Evolutionary conservation across 2,329 filamentous ascomycete species (phyloP), one percentile per base, ranked within the genome.

Genomic region (Clarireedia monteithiana): DNA sequence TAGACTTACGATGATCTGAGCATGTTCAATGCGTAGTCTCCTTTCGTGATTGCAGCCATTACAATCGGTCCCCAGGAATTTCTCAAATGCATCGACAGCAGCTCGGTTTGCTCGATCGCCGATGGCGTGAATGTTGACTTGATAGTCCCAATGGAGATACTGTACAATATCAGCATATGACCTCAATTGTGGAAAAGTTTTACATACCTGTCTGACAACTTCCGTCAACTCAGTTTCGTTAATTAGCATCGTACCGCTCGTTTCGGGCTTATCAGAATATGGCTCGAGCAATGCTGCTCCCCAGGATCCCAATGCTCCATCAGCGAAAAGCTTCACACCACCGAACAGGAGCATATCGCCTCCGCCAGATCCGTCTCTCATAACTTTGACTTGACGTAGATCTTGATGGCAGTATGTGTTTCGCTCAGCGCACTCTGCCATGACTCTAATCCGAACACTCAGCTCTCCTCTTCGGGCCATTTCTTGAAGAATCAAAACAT

Each of bases 101-200:
- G 81, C 73, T 26, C 84, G 77, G 66, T 86, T 87, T 15, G 85
- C 85, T 4, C 81, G 74, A 67, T 89, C 85, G 7, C 85, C 85
- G 57, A 88, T 88, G 48, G 84, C 85, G 67, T 88, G 85, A 58
- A 88, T 85, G 64, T 85, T 86, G 55, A 88, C 83, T 66, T 88
- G 85, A 63, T 77, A 88, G 7, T 55, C 12, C 81, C 82, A 38
- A 74, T 75, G 2, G 70, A 69, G 15, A 83, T 85, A 89, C 27
- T 77, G 57, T 26, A 34, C 40, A 3, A 34, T 12, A 34, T 34
- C n/a, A 48, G 44, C n/a, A 14, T 39, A 3, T 15, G 17, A 20
- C 2, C n/a, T 2, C 10, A 45, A 47, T 10, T 2, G 15, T 34
- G 9, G 12, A n/a, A 49, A n/a, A 12, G 15, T 20, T 4, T 34